A percentile compares a stretch with the other conserved stretches of the same genome.
Evolutionary conservation across 1,139 yeast genomes (phyloP).

Genomic region (Schizosaccharomyces versatilis): DNA sequence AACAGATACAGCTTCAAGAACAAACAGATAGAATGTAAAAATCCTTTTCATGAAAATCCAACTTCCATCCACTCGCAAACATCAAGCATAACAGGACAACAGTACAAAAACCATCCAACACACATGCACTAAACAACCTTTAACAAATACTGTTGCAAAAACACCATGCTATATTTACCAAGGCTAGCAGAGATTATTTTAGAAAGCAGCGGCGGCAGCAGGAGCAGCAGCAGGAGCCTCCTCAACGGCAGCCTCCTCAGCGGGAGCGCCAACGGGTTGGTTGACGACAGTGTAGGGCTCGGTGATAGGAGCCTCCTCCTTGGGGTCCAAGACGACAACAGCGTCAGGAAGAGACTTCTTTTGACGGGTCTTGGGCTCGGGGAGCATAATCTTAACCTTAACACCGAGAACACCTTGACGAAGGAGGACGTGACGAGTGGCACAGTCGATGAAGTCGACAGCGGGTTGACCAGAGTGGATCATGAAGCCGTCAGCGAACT

Average conservation of each 20-base stretch:
- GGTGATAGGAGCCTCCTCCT: conserved; percentile 77
- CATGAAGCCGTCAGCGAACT: conserved; percentile 99
- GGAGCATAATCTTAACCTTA: conserved; percentile 96
- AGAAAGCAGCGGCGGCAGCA: background rate
- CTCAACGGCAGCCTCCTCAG: background rate
- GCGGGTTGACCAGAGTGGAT: conserved; percentile 99
- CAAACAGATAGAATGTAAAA: too few species aligned
- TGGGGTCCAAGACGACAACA: conserved; percentile 86
- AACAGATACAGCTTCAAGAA: too few species aligned
- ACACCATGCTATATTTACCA: too few species aligned
- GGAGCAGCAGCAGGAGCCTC: background rate
- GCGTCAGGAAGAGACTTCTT: conserved; percentile 78
- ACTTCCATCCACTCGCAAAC: too few species aligned
- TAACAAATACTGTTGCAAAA: too few species aligned
- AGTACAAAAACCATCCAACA: too few species aligned
- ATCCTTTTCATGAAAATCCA: too few species aligned
- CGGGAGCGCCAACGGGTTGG: conserved; percentile 2
- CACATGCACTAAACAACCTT: too few species aligned
- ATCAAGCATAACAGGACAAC: too few species aligned
- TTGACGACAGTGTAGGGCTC: conserved; percentile 29
- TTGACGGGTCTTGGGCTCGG: conserved; percentile 66
- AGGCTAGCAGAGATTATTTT: too few species aligned
- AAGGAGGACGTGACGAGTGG: conserved; percentile 98
- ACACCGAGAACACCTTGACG: conserved; percentile 99
- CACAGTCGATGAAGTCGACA: conserved; percentile 92